These are phyloP conservation scores for Ustilago vetiveriae DNA, from an alignment of 1,284 basidiomycete species.

Conservation along the genomic window DNA sequence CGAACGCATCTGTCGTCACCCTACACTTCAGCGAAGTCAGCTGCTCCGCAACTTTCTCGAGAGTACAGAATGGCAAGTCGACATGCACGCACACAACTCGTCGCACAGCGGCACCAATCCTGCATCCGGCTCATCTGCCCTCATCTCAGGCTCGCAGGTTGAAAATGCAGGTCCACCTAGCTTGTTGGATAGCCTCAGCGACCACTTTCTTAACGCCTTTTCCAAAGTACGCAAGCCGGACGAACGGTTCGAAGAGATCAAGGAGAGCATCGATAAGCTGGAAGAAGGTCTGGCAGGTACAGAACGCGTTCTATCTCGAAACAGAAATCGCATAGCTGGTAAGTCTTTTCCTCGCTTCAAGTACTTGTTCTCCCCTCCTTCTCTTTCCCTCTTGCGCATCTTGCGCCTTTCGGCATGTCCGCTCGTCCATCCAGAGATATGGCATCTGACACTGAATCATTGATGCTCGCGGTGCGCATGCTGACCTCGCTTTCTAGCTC, in stretches of 20 bases:
- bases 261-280: constrained; percentile 89
- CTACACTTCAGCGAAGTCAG: constrained; percentile 89
- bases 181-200: constrained; percentile 82
- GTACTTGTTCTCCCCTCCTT: neutral
- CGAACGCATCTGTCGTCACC: constrained; percentile 87
- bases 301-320: constrained; percentile 70
- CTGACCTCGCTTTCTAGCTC: constrained; percentile 47
- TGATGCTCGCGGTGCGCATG: constrained; percentile 7
- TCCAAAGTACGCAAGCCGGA: constrained; percentile 95
- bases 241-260: constrained; percentile 90
- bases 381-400: neutral
- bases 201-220: constrained; percentile 94
- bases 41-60: constrained; percentile 91
- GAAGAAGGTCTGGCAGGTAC: constrained; percentile 86
- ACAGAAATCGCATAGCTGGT: constrained; percentile 73
- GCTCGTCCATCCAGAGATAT: neutral
- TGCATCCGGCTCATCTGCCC: constrained; percentile 10
- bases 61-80: constrained; percentile 86
- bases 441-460: constrained; percentile 6
- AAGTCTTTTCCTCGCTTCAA: constrained; percentile 69
- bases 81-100: constrained; percentile 64
- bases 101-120: constrained; percentile 21
- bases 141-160: constrained; percentile 27
- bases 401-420: neutral
- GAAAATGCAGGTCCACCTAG: constrained; percentile 41